These are phyloP conservation scores for Starmerella stigmatis DNA, from an alignment of 805 yeast species.

Conservation along the genomic window DNA sequence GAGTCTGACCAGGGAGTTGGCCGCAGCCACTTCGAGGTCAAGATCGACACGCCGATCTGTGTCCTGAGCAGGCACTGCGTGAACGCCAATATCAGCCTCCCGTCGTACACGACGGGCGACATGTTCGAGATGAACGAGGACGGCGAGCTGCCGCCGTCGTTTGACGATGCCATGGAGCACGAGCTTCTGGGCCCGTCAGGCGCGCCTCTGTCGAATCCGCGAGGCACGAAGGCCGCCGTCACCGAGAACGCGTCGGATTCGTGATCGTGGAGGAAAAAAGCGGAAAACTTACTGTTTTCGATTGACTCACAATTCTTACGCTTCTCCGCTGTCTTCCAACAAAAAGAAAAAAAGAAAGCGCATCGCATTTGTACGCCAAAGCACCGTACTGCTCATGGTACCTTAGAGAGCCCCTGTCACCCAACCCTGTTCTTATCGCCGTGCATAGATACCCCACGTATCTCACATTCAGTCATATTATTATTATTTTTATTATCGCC, in stretches of 20 bases:
- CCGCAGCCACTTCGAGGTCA: slow-evolving; percentile 24
- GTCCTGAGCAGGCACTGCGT: slow-evolving; percentile 26
- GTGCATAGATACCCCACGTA: too few relatives aligned
- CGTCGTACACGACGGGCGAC: slow-evolving; percentile 22
- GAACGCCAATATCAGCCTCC: slow-evolving; percentile 27
- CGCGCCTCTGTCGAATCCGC: slow-evolving; percentile 8
- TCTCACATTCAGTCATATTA: background rate
- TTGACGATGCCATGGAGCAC: slow-evolving; percentile 26
- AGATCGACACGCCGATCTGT: slow-evolving; percentile 25
- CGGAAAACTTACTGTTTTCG: background rate
- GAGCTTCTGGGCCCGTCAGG: slow-evolving; percentile 21
- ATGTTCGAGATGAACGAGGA: background rate
- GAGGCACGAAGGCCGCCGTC: slow-evolving; percentile 16
- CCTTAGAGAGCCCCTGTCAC: too few relatives aligned
- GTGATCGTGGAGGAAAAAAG: background rate
- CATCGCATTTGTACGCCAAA: too few relatives aligned
- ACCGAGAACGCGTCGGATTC: background rate
- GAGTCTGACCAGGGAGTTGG: slow-evolving; percentile 5
- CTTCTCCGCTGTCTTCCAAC: too few relatives aligned
- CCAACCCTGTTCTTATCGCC: too few relatives aligned
- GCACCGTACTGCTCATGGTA: too few relatives aligned
- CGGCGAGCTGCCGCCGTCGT: slow-evolving; percentile 24
- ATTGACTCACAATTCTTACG: too few relatives aligned
- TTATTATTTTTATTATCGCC: too few relatives aligned
- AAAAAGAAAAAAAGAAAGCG: too few relatives aligned